Evolutionary conservation across 2,329 filamentous ascomycete genomes (phyloP), one percentile per base, ranked within the genome.

Genomic region (Pseudopithomyces maydicus): DNA sequence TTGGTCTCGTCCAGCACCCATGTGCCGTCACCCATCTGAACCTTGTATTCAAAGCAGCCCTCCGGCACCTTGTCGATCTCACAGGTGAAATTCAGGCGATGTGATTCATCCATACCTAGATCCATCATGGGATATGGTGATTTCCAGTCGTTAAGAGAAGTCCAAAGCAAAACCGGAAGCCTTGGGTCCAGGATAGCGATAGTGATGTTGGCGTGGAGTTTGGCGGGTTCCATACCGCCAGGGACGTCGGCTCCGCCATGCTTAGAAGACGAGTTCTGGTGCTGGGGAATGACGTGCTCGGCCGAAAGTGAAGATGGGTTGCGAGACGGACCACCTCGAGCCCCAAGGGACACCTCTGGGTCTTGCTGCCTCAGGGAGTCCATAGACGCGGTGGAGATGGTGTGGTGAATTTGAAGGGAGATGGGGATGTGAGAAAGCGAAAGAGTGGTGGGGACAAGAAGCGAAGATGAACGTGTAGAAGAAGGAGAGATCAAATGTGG

Each of bases 21-120:
- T 61, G 90, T 85, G 19, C 38, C 38, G 19, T 81, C 72, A 10
- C 88, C 89, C 35, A 90, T 78, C 29, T 88, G 84, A 64, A 92
- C 89, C 74, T 91, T 92, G 81, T 92, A 93, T 67, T 90, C 86
- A 62, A 91, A 85, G 55, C 85, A 82, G 45, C 84, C 81, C 20
- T 83, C 84, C 20, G 83, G 78, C 17, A 84, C 78, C 7, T 84
- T 79, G 35, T 81, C 71, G 43, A 91, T 79, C 1, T 80, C 74
- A 56, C 85, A 85, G 42, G 75, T 79, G 69, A 90, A 92, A 12
- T 82, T 69, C 56, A 85, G 77, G 52, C 87, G 71, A n/a, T 82
- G 84, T 35, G 82, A 77, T 3, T 80, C 75, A 10, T 78, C 78
- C 6, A 71, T 64, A 55, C 75, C 80, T 3, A 63, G 52, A 10